phyloP scores from a whole-genome alignment of 1,284 basidiomycete species.

The Cutaneotrichosporon dermatis region DNA sequence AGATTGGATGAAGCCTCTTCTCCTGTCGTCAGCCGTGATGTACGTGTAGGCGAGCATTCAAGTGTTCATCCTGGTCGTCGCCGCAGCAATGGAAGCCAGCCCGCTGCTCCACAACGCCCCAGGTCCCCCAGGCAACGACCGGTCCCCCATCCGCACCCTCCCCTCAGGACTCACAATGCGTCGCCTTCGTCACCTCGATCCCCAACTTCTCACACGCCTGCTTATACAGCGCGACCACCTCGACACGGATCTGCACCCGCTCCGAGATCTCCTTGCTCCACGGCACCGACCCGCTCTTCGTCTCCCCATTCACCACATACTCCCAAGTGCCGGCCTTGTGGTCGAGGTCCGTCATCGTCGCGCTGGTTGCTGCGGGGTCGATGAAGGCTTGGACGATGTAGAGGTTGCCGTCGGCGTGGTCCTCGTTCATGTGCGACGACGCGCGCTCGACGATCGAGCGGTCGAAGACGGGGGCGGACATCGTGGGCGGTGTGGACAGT shows the following conservation, averaged over 20 bases:
- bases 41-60: too few relatives aligned
- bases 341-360: constrained; percentile 2
- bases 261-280: background rate
- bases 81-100: too few relatives aligned
- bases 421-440: constrained; percentile 5
- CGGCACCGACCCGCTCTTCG: background rate
- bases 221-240: constrained; percentile 8
- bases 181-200: too few relatives aligned
- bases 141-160: too few relatives aligned
- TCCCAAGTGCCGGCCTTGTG: background rate
- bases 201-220: background rate
- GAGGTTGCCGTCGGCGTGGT: constrained; percentile 10
- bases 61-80: too few relatives aligned
- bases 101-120: too few relatives aligned
- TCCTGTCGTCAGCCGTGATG: too few relatives aligned
- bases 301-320: constrained; percentile 2
- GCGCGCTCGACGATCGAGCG: background rate
- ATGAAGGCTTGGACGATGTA: constrained; percentile 7
- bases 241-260: constrained; percentile 7
- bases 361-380: background rate
- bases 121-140: too few relatives aligned
- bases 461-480: too few relatives aligned
- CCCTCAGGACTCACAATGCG: too few relatives aligned
- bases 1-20: too few relatives aligned
- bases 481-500: too few relatives aligned